Conservation (phyloP, 2,329 filamentous ascomycete species). For the Cytospora piceae region DNA sequence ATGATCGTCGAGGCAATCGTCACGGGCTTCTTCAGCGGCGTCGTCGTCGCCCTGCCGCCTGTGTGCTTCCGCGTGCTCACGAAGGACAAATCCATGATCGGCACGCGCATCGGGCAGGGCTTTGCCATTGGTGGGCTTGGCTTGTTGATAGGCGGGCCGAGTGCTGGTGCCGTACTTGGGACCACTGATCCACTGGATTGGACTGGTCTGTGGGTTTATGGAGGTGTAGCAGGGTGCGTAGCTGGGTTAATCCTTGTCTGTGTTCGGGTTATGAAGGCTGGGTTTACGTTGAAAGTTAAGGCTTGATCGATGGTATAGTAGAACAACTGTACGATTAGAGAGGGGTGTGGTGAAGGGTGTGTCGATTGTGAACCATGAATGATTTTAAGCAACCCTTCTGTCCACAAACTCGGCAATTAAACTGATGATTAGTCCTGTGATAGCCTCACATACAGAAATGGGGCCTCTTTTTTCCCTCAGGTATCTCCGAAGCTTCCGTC, state of each 20-base stretch:
- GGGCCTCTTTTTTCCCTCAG: too few species aligned
- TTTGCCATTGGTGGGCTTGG: conserved; percentile 41
- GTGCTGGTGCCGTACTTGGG: conserved; percentile 41
- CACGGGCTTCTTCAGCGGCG: conserved; percentile 48
- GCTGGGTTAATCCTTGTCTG: conserved; percentile 3
- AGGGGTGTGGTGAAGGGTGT: too few species aligned
- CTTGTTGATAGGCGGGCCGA: conserved; percentile 40
- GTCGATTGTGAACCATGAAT: too few species aligned
- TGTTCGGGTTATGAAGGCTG: conserved; percentile 7
- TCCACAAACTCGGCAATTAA: too few species aligned
- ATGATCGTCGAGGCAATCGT: conserved; percentile 42
- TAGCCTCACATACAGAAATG: too few species aligned
- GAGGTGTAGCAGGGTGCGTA: conserved; percentile 27
- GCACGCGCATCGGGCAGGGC: conserved; percentile 47
- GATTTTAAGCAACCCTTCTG: too few species aligned
- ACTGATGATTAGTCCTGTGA: too few species aligned
- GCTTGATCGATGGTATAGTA: background rate
- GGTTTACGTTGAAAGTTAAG: conserved; percentile 2
- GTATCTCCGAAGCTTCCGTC: too few species aligned
- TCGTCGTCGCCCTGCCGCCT: conserved; percentile 47
- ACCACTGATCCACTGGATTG: conserved; percentile 32
- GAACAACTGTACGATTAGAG: too few species aligned
- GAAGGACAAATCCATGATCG: conserved; percentile 44
- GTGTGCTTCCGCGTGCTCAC: conserved; percentile 45
- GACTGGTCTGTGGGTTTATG: conserved; percentile 35